Evolutionary conservation across 2,329 filamentous ascomycete species (phyloP).

Genomic region (Trichophyton mentagrophytes): DNA sequence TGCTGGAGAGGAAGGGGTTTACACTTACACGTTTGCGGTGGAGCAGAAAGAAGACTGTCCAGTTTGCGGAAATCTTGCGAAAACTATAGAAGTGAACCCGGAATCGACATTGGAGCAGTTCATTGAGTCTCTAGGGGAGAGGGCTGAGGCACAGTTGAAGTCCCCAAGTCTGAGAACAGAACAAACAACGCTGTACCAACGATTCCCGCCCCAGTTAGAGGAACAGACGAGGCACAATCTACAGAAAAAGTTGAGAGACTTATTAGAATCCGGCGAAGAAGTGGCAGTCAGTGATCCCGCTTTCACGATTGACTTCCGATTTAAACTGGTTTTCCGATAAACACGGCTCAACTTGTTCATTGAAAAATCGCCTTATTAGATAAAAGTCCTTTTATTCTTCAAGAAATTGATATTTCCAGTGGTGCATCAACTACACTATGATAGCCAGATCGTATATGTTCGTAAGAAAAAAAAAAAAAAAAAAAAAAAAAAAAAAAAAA

Average conservation of each 20-base stretch:
- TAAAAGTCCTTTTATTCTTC: background rate
- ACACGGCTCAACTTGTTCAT: background rate
- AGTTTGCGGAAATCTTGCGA: slow-evolving; percentile 75
- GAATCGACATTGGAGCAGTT: slow-evolving; percentile 67
- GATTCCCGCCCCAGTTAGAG: slow-evolving; percentile 66
- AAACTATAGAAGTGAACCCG: slow-evolving; percentile 59
- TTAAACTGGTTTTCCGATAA: slow-evolving; percentile 39
- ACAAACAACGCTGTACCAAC: slow-evolving; percentile 80
- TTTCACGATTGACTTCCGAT: slow-evolving; percentile 60
- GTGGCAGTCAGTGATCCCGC: slow-evolving; percentile 88
- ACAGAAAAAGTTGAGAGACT: slow-evolving; percentile 58
- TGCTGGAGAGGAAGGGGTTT: slow-evolving; percentile 86
- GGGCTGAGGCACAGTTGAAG: slow-evolving; percentile 85
- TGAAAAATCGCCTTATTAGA: background rate
- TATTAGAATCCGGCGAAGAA: slow-evolving; percentile 73
- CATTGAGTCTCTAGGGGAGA: slow-evolving; percentile 66
- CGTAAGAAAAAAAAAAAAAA: background rate
- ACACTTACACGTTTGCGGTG: slow-evolving; percentile 94
- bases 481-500: too few species aligned
- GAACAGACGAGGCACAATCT: slow-evolving; percentile 76
- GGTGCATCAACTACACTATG: background rate
- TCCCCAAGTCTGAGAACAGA: slow-evolving; percentile 75
- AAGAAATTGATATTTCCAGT: background rate
- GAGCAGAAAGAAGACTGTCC: slow-evolving; percentile 91
- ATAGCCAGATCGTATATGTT: background rate